phyloP scores from a whole-genome alignment of 208 protist species.

The Leptomonas seymouri region DNA sequence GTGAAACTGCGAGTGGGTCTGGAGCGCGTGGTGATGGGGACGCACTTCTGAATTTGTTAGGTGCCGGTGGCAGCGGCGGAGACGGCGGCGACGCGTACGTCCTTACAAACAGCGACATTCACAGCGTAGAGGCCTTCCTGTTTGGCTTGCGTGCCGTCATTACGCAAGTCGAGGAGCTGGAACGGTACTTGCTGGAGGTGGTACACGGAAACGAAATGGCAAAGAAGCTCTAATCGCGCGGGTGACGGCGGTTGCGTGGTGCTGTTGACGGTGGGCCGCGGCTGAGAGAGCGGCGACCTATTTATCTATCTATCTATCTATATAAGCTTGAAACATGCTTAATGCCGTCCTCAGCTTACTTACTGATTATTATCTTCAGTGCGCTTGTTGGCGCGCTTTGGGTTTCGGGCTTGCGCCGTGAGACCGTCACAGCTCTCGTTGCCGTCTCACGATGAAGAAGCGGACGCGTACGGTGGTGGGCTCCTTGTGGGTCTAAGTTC shows the following conservation, averaged over 20 bases:
- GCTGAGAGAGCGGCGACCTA: neutral
- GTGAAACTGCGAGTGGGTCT: neutral
- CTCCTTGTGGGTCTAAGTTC: no score
- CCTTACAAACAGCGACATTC: conserved; percentile 81
- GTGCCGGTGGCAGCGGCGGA: conserved; percentile 36
- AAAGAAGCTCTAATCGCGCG: conserved; percentile 54
- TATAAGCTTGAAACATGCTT: no score
- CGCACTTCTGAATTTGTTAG: conserved; percentile 6
- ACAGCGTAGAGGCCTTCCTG: conserved; percentile 85
- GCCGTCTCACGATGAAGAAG: no score
- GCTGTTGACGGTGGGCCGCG: no score
- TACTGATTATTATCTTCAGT: no score
- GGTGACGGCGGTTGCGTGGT: no score
- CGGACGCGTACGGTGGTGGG: no score
- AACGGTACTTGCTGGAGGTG: conserved; percentile 77
- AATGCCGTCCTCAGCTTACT: no score
- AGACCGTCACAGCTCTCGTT: no score
- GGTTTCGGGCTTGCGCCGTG: no score
- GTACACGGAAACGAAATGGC: conserved; percentile 72
- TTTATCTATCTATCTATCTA: no score
- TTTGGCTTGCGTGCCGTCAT: conserved; percentile 79
- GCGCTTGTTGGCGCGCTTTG: no score
- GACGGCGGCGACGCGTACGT: conserved; percentile 57
- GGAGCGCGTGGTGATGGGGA: neutral
- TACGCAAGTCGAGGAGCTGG: conserved; percentile 65